Conservation (phyloP, 768 basidiomycete genomes). For the Panus rudis region DNA sequence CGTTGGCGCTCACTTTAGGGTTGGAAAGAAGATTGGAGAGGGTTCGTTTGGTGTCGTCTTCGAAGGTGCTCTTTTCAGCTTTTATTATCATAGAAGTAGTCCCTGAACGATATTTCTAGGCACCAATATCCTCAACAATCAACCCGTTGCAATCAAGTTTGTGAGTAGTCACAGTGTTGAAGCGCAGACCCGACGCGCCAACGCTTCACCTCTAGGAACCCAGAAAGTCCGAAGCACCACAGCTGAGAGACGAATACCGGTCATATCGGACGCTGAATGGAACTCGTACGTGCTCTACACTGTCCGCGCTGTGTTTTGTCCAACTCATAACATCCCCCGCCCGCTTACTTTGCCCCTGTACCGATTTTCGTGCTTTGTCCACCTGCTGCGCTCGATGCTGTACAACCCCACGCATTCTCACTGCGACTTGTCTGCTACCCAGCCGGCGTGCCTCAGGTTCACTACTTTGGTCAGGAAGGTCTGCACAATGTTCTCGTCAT, state of each 20-base stretch:
- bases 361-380: not conserved
- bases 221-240: slow-evolving; percentile 96
- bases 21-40: slow-evolving; percentile 99
- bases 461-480: slow-evolving; percentile 98
- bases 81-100: not conserved
- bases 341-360: not conserved
- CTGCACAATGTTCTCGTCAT: slow-evolving; percentile 94
- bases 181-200: slow-evolving; percentile 3
- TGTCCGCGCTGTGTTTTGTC: not conserved
- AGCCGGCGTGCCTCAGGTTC: slow-evolving; percentile 97
- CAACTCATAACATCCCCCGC: not conserved
- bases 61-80: slow-evolving; percentile 67
- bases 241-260: slow-evolving; percentile 94
- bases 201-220: slow-evolving; percentile 53
- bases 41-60: slow-evolving; percentile 98
- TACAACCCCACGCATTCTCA: not conserved
- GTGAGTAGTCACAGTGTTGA: slow-evolving; percentile 40
- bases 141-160: slow-evolving; percentile 96
- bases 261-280: slow-evolving; percentile 93
- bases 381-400: not conserved
- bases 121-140: slow-evolving; percentile 74
- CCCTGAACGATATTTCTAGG: slow-evolving; percentile 37
- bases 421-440: slow-evolving; percentile 5
- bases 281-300: slow-evolving; percentile 53
- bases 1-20: slow-evolving; percentile 75